Evolutionary conservation across 78 protist species (phyloP).

Genomic region (Pigoraptor vietnamica): DNA sequence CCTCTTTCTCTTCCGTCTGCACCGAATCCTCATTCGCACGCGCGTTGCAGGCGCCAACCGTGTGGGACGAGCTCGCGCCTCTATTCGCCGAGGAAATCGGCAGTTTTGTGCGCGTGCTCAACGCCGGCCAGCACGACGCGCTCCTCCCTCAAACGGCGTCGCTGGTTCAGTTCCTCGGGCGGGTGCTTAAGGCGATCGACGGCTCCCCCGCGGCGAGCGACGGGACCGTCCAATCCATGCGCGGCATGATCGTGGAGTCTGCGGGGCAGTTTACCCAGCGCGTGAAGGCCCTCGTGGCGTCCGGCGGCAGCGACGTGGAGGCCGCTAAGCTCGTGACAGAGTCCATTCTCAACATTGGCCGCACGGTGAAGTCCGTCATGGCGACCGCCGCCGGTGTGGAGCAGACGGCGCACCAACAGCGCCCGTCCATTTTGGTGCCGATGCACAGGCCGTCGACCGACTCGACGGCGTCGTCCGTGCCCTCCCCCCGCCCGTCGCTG

Average conservation of each 20-base stretch:
- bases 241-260: neutral
- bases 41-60: neutral
- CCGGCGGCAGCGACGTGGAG: neutral
- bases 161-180: neutral
- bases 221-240: neutral
- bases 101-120: neutral
- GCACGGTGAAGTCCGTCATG: neutral
- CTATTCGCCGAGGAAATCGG: neutral
- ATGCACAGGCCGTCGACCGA: no score
- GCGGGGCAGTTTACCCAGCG: neutral
- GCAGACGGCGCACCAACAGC: no score
- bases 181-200: neutral
- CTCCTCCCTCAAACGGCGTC: neutral
- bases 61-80: neutral
- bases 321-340: neutral
- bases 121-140: neutral
- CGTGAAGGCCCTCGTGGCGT: neutral
- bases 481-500: no score
- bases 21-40: no score
- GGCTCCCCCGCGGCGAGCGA: neutral
- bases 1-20: no score
- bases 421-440: no score
- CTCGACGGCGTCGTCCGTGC: no score
- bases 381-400: neutral
- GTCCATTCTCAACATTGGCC: neutral